Conservation (phyloP, 768 basidiomycete genomes). For the Xerocomus spinulosus region DNA sequence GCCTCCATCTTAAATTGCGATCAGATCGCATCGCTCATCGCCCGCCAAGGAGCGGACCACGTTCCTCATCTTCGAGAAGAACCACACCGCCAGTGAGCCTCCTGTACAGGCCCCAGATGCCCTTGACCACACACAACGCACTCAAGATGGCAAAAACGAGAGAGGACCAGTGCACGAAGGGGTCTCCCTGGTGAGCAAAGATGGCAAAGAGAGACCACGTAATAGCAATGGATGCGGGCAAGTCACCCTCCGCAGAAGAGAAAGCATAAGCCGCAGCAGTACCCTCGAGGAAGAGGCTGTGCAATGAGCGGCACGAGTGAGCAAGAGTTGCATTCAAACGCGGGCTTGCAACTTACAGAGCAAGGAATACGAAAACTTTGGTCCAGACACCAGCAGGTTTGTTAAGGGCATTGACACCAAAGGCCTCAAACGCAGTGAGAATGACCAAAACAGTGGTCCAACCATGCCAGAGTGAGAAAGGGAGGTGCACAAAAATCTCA, state of each 20-base stretch:
- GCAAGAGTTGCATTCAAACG: not conserved
- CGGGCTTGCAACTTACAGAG: conserved; percentile 48
- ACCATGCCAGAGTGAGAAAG: conserved; percentile 94
- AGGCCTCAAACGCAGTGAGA: conserved; percentile 82
- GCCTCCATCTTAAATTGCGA: not conserved
- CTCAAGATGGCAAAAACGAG: conserved; percentile 83
- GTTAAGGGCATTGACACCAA: conserved; percentile 69
- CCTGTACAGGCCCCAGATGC: conserved; percentile 51
- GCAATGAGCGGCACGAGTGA: conserved; percentile 4
- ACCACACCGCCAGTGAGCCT: conserved; percentile 47
- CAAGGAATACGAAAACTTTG: conserved; percentile 93
- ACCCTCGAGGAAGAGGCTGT: conserved; percentile 85
- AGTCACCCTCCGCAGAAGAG: conserved; percentile 83
- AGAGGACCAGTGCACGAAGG: conserved; percentile 88
- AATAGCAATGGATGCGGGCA: conserved; percentile 88
- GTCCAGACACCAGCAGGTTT: conserved; percentile 81
- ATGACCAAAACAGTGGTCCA: conserved; percentile 85
- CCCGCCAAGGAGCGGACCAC: conserved; percentile 68
- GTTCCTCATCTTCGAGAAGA: conserved; percentile 79
- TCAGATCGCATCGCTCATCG: conserved; percentile 12
- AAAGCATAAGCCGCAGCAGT: conserved; percentile 95
- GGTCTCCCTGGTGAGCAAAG: conserved; percentile 64
- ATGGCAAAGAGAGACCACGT: conserved; percentile 94
- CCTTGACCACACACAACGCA: conserved; percentile 81
- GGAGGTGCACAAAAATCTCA: conserved; percentile 89